phyloP scores from a whole-genome alignment of 805 yeast species.

The Schwanniomyces pseudopolymorphus region DNA sequence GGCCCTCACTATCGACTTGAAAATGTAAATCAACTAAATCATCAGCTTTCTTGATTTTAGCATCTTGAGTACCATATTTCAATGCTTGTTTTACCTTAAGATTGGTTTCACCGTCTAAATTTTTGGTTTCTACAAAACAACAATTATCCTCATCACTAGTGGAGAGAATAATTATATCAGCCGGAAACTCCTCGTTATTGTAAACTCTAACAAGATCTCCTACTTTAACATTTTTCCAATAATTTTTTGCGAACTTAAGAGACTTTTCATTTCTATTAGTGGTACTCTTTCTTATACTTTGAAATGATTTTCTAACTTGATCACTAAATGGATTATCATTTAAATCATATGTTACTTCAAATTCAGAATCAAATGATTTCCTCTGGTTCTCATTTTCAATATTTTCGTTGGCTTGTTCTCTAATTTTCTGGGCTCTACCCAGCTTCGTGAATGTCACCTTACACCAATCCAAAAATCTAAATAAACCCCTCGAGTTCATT shows the following conservation, averaged over 20 bases:
- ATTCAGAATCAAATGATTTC: slow-evolving; percentile 35
- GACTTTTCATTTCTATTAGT: slow-evolving; percentile 13
- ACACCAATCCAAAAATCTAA: slow-evolving; percentile 23
- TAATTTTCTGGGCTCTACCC: slow-evolving; percentile 32
- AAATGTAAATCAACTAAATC: slow-evolving; percentile 46
- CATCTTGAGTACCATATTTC: slow-evolving; percentile 54
- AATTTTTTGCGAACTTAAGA: slow-evolving; percentile 29
- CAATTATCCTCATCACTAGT: slow-evolving; percentile 71
- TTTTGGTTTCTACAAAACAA: slow-evolving; percentile 57
- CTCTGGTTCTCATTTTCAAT: slow-evolving; percentile 10
- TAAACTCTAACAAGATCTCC: slow-evolving; percentile 71
- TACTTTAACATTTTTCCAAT: slow-evolving; percentile 73
- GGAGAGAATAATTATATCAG: slow-evolving; percentile 66
- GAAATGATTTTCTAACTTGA: slow-evolving; percentile 13
- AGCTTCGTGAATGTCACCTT: slow-evolving; percentile 32
- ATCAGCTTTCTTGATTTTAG: slow-evolving; percentile 38
- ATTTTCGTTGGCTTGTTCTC: slow-evolving; percentile 12
- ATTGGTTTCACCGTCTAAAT: slow-evolving; percentile 54
- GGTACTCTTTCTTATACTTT: slow-evolving; percentile 14
- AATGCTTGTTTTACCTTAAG: slow-evolving; percentile 74
- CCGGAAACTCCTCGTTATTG: slow-evolving; percentile 76
- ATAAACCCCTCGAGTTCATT: slow-evolving; percentile 30
- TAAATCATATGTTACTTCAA: slow-evolving; percentile 11
- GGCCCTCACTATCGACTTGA: slow-evolving; percentile 81
- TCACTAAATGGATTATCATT: slow-evolving; percentile 12